Base-by-base conservation (phyloP, 2,329 filamentous ascomycete species). In the Talaromyces rugulosus region DNA sequence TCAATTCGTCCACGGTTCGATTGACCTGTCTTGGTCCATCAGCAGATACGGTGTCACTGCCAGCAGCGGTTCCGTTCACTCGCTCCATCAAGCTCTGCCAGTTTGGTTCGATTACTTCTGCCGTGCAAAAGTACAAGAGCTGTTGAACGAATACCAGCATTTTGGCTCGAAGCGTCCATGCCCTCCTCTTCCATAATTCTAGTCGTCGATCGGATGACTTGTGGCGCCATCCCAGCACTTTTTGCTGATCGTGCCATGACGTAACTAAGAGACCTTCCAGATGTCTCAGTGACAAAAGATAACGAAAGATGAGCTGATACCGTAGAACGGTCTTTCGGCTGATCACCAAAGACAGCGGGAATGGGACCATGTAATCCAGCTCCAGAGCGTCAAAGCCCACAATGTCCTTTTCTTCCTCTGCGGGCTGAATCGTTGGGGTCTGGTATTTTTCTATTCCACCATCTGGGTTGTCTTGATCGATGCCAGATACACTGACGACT, bases 141-240 rank as follows among this genome's bases (percentile, higher is more conserved):
- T 99, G 95, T 76, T 99, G 95, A 2, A 98, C 92, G 72, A 98
- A 99, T 8, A 96, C 91, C 8, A 98, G 82, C 95, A 99, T 99
- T 55, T 95, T 87, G 2, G 93, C 92, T 36, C 95, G 86, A 62
- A 99, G 78, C 2, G 92, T 97, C 89, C 92, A 98, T 0, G 94
- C 92, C 33, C 91, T 85, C 47, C 93, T 86, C 75, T 99, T 99
- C 92, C 93, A 98, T 60, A 90, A 85, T 76, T 97, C 94, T 12
- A 98, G 84, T 33, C 85, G 84, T 53, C 83, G 84, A 66, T 88
- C 87, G 4, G 87, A 86, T 27, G 89, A 91, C 68, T 86, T 89
- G 75, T 96, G 90, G 58, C 88, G 87, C 95, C 95, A 99, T 60
- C 87, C 88, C 36, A 87, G 79, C 52, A 87, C 86, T 65, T 93